These are phyloP conservation scores for Candida taoyuanica DNA, from an alignment of 805 yeast species.

Conservation along the genomic window DNA sequence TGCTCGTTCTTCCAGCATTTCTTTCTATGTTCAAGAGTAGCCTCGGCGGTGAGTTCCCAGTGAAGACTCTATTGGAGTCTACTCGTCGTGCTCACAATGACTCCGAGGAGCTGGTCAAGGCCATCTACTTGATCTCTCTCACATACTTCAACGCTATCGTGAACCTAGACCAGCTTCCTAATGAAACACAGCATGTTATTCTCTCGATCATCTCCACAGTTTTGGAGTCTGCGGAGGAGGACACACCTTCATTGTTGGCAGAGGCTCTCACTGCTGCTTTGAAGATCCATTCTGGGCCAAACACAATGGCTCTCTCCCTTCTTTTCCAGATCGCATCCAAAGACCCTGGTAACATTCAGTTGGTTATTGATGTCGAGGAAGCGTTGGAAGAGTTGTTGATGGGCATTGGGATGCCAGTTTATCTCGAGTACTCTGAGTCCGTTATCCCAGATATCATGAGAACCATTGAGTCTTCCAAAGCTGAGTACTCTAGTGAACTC, in stretches of 20 bases:
- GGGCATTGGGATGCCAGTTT: slow-evolving; percentile 40
- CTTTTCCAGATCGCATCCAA: slow-evolving; percentile 62
- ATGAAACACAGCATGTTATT: slow-evolving; percentile 25
- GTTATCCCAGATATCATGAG: slow-evolving; percentile 49
- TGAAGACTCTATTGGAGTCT: slow-evolving; percentile 23
- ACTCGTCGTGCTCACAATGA: slow-evolving; percentile 25
- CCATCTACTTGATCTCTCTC: slow-evolving; percentile 43
- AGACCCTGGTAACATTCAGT: slow-evolving; percentile 71
- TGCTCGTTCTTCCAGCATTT: slow-evolving; percentile 52
- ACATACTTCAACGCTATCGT: slow-evolving; percentile 45
- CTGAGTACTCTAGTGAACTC: slow-evolving; percentile 57
- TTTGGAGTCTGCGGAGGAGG: slow-evolving; percentile 66
- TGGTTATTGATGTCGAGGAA: slow-evolving; percentile 62
- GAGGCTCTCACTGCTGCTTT: slow-evolving; percentile 64
- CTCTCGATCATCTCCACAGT: slow-evolving; percentile 32
- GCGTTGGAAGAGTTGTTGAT: slow-evolving; percentile 58
- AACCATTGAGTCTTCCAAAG: slow-evolving; percentile 28
- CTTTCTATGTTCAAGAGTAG: slow-evolving; percentile 45
- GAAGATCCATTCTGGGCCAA: slow-evolving; percentile 34
- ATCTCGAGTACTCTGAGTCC: slow-evolving; percentile 41
- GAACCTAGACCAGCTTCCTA: slow-evolving; percentile 11
- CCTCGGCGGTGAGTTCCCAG: slow-evolving; percentile 30
- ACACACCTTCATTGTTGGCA: slow-evolving; percentile 66
- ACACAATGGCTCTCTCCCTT: slow-evolving; percentile 40
- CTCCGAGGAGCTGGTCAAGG: slow-evolving; percentile 28